phyloP scores from a whole-genome alignment of 1,284 basidiomycete species.

The Tylopilus sp. region DNA sequence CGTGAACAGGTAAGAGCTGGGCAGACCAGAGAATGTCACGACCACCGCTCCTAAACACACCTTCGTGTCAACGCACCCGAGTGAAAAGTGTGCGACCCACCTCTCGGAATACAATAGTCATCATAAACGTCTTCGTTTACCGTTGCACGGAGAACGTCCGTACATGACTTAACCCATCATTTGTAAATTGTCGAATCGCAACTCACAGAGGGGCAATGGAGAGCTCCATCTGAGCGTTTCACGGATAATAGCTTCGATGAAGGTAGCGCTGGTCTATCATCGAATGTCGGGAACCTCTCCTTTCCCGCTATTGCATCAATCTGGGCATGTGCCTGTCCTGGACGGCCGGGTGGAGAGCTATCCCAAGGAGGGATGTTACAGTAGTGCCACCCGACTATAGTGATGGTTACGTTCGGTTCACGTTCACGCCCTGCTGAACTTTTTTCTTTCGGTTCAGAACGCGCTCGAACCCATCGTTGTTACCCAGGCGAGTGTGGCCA shows the following conservation, averaged over 20 bases:
- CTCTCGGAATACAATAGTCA: constrained; percentile 17
- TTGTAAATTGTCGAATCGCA: neutral
- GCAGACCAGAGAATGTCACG: constrained; percentile 16
- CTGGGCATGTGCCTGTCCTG: constrained; percentile 31
- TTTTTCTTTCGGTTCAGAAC: no score
- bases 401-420: no score
- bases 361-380: constrained; percentile 33
- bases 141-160: constrained; percentile 15
- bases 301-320: constrained; percentile 30
- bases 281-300: constrained; percentile 30
- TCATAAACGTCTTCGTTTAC: constrained; percentile 17
- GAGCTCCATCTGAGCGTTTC: constrained; percentile 33
- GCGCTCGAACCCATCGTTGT: no score
- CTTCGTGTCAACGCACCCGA: neutral
- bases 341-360: constrained; percentile 31
- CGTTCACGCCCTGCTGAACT: no score
- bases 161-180: neutral
- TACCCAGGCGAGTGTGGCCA: no score
- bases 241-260: constrained; percentile 31
- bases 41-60: constrained; percentile 7
- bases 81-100: neutral
- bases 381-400: constrained; percentile 10
- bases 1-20: neutral
- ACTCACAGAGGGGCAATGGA: constrained; percentile 11
- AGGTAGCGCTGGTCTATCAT: constrained; percentile 26